Conservation (phyloP, 306 rosid genomes). For the Cicer cuneatum region DNA sequence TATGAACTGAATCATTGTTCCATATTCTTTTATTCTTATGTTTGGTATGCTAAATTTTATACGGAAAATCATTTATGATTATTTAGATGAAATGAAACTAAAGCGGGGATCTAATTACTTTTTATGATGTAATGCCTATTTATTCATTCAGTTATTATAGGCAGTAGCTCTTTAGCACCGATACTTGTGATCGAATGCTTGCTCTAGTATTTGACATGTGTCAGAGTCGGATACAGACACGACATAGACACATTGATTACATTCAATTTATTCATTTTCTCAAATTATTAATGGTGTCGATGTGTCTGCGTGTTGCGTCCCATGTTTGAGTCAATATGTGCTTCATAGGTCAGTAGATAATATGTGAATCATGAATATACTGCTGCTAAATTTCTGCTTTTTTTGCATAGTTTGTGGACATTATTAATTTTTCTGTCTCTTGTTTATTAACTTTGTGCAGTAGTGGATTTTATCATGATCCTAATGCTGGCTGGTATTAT, state of each 20-base stretch:
- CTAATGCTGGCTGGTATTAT: slow-evolving; percentile 88
- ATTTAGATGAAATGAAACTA: neutral
- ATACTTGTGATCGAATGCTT: no score
- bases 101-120: neutral
- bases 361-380: slow-evolving; percentile 2
- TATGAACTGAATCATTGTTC: slow-evolving; percentile 7
- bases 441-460: slow-evolving; percentile 52
- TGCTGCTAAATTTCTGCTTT: slow-evolving; percentile 16
- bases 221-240: no score
- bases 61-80: neutral
- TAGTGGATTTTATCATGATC: slow-evolving; percentile 91
- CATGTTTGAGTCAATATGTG: no score
- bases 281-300: no score
- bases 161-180: no score
- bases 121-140: slow-evolving; percentile 14
- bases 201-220: no score
- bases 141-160: neutral
- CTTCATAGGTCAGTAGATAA: no score
- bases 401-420: neutral
- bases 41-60: neutral
- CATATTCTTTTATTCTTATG: slow-evolving; percentile 15
- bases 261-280: no score
- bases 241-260: no score
- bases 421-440: neutral
- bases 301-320: no score